phyloP scores from a whole-genome alignment of 805 yeast genomes.

The Jamesozyma hellenica region DNA sequence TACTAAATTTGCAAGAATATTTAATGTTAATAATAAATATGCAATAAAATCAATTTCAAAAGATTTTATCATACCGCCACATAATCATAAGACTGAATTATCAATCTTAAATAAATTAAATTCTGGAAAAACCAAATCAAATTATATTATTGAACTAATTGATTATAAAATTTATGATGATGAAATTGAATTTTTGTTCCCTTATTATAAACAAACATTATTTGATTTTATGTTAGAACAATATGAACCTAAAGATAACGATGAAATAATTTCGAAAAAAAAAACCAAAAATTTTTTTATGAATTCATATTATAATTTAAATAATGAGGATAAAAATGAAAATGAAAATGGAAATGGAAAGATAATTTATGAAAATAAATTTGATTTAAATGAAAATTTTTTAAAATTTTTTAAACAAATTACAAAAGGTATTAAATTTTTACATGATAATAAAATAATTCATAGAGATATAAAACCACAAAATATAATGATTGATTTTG shows the following conservation, averaged over 20 bases:
- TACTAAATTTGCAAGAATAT: conserved; percentile 22
- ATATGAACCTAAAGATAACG: conserved; percentile 8
- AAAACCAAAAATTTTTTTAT: conserved; percentile 1
- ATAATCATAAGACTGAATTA: conserved; percentile 20
- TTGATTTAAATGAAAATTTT: conserved; percentile 13
- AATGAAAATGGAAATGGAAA: background rate
- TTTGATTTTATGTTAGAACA: conserved; percentile 14
- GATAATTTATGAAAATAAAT: conserved; percentile 11
- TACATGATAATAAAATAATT: conserved; percentile 81
- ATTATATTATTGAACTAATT: conserved; percentile 14
- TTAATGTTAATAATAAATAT: conserved; percentile 6
- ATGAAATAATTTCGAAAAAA: background rate
- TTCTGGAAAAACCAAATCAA: background rate
- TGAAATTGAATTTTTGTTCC: conserved; percentile 14
- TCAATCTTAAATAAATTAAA: conserved; percentile 14
- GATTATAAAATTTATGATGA: conserved; percentile 8
- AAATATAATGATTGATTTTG: conserved; percentile 38
- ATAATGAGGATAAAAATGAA: background rate
- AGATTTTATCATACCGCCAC: conserved; percentile 23
- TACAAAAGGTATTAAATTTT: conserved; percentile 64
- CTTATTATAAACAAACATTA: conserved; percentile 11
- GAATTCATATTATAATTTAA: conserved; percentile 17
- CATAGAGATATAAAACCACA: conserved; percentile 93
- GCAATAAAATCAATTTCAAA: conserved; percentile 18
- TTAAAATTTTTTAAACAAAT: conserved; percentile 56